phyloP scores from a whole-genome alignment of 768 basidiomycete genomes.

The Boletus bicolor region DNA sequence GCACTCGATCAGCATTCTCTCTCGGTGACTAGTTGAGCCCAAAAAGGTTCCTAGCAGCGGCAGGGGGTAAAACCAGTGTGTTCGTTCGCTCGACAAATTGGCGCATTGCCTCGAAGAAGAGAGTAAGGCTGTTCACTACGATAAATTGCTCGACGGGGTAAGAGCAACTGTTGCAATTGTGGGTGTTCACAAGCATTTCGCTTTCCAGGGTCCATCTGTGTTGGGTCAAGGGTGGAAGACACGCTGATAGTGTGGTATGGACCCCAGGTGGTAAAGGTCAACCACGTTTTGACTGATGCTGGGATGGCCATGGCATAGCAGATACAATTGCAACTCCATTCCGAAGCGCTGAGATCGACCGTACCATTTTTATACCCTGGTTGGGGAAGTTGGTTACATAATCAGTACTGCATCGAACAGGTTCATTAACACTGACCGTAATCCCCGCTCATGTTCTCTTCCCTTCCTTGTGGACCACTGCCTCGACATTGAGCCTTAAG shows the following conservation, averaged over 20 bases:
- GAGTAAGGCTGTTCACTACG: conserved; percentile 8
- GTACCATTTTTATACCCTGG: conserved; percentile 8
- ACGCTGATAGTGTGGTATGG: conserved; percentile 25
- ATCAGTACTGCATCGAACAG: conserved; percentile 23
- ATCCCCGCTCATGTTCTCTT: conserved; percentile 24
- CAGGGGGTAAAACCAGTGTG: background rate
- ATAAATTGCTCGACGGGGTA: background rate
- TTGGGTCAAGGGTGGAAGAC: conserved; percentile 32
- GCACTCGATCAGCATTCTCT: background rate
- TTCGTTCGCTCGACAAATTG: background rate
- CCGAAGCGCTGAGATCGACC: background rate
- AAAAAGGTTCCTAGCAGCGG: background rate
- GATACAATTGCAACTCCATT: background rate
- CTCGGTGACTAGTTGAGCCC: background rate
- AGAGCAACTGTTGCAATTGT: background rate
- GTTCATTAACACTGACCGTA: conserved; percentile 17
- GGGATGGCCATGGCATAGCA: background rate
- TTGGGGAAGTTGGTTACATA: conserved; percentile 14
- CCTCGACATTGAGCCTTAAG: conserved; percentile 29
- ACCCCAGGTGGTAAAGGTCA: background rate
- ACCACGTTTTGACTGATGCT: background rate
- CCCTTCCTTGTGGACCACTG: conserved; percentile 19
- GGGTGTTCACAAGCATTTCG: background rate
- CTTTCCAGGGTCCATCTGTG: background rate
- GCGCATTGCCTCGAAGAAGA: conserved; percentile 6